A percentile compares a stretch with the other conserved stretches of the same genome.
phyloP scores from a whole-genome alignment of 78 protist genomes.

The Dictyostelium intermedium region DNA sequence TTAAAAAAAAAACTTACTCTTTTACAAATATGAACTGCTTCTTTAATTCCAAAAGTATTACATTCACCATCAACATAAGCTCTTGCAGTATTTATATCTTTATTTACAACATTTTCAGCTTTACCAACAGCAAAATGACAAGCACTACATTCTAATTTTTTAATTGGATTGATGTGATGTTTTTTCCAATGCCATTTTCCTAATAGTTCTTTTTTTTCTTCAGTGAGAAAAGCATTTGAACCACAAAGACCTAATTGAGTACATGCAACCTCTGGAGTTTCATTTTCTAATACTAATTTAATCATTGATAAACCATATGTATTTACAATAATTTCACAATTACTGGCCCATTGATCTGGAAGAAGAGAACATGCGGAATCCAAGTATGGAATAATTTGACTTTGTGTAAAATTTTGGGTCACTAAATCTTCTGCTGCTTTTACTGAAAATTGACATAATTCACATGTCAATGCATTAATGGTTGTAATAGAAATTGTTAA shows the following conservation, averaged over 20 bases:
- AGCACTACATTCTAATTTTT: slow-evolving; percentile 2
- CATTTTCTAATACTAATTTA: not conserved
- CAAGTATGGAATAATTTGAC: not conserved
- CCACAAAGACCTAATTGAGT: not conserved
- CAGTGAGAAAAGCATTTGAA: not conserved
- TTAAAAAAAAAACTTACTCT: not conserved
- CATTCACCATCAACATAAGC: not conserved
- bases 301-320: not conserved
- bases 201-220: not conserved
- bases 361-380: not conserved
- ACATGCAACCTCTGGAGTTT: not conserved
- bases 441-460: not conserved
- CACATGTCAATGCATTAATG: not conserved
- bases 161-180: not conserved
- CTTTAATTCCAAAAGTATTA: not conserved
- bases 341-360: not conserved
- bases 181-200: not conserved
- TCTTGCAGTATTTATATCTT: not conserved
- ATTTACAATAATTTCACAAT: not conserved
- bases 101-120: not conserved
- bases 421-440: slow-evolving; percentile 3
- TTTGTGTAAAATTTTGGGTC: not conserved
- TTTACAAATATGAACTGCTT: not conserved
- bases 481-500: not conserved
- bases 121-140: slow-evolving; percentile 3